These are phyloP conservation scores for Casuarina glauca DNA, from an alignment of 306 rosid species.

Conservation along the genomic window DNA sequence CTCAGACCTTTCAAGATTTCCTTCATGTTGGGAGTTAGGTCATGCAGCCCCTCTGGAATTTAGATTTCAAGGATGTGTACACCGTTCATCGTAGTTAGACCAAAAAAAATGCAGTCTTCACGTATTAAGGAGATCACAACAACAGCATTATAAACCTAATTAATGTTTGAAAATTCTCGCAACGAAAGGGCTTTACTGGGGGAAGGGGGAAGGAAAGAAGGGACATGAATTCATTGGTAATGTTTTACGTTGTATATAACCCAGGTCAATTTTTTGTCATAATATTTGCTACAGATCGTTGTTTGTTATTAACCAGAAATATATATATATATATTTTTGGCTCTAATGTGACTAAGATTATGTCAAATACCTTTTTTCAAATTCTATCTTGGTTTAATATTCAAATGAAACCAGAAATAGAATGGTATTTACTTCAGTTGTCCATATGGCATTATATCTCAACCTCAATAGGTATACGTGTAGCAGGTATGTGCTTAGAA, in stretches of 20 bases:
- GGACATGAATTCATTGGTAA: background rate
- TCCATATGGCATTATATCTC: background rate
- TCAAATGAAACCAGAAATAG: no score
- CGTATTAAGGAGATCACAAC: constrained; percentile 1
- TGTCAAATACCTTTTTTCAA: no score
- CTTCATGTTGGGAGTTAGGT: constrained; percentile 53
- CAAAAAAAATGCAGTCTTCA: background rate
- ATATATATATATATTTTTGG: no score
- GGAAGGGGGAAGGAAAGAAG: background rate
- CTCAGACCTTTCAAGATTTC: constrained; percentile 66
- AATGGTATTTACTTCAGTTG: no score
- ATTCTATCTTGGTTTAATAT: no score
- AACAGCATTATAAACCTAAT: background rate
- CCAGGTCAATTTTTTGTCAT: background rate
- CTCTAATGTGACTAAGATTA: no score
- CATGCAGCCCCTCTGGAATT: constrained; percentile 70
- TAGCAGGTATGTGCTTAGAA: background rate
- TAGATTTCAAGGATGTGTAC: constrained; percentile 31
- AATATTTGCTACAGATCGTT: no score
- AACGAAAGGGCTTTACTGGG: background rate
- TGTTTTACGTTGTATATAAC: background rate
- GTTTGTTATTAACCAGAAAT: no score
- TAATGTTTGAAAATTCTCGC: background rate
- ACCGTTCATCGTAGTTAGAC: constrained; percentile 2
- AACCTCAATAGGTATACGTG: background rate